Evolutionary conservation across 1,284 basidiomycete species (phyloP).

Genomic region (Fomitopsis schrenkii): DNA sequence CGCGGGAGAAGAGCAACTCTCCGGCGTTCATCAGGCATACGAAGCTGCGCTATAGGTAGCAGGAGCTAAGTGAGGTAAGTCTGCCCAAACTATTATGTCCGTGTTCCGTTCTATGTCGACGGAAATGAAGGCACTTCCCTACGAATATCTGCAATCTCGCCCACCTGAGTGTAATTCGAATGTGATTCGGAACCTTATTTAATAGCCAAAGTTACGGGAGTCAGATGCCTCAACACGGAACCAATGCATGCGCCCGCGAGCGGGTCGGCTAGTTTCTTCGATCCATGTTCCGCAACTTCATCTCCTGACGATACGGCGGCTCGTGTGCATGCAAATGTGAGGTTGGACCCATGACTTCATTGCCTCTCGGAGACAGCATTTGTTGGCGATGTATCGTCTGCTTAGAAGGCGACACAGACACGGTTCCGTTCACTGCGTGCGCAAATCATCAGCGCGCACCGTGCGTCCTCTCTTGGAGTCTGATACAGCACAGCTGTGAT

Average conservation of each 20-base stretch:
- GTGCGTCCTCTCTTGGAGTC: no score
- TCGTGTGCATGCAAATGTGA: no score
- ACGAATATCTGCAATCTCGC: not conserved
- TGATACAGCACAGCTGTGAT: no score
- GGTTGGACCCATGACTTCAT: no score
- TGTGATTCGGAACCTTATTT: not conserved
- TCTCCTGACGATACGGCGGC: no score
- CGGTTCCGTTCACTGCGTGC: no score
- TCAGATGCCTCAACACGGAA: not conserved
- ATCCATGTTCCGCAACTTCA: no score
- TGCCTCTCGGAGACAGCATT: no score
- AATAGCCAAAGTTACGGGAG: not conserved
- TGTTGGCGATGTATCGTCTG: no score
- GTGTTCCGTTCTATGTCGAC: not conserved
- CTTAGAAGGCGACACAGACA: no score
- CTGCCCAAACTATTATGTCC: not conserved
- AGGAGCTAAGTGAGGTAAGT: not conserved
- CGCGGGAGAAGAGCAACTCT: not conserved
- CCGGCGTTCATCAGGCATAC: not conserved
- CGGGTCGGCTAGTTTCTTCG: no score
- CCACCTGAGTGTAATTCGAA: not conserved
- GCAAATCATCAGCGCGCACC: no score
- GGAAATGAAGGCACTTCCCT: not conserved
- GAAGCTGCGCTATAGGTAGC: not conserved
- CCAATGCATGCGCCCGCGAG: not conserved